Evolutionary conservation across 805 yeast genomes (phyloP).

Genomic region (Priceomyces melissophilus): DNA sequence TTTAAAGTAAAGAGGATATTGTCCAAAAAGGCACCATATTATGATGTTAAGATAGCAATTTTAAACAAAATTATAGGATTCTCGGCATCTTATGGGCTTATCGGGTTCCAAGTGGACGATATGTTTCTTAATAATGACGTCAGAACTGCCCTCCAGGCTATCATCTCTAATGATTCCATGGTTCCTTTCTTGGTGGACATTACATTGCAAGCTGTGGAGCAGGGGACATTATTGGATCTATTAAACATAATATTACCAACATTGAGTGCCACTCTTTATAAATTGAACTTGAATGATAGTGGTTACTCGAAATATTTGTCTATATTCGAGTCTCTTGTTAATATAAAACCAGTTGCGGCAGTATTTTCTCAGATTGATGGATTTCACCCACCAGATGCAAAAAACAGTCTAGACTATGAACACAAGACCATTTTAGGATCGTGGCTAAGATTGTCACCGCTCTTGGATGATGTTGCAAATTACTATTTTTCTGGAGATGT

Average conservation of each 20-base stretch:
- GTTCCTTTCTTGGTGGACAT: constrained; percentile 52
- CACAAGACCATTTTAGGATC: constrained; percentile 71
- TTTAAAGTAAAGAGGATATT: constrained; percentile 41
- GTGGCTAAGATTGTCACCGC: constrained; percentile 69
- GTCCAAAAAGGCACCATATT: constrained; percentile 36
- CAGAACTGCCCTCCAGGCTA: constrained; percentile 20
- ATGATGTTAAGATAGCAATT: constrained; percentile 33
- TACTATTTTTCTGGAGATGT: constrained; percentile 38
- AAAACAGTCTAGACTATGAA: constrained; percentile 54
- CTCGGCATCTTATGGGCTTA: constrained; percentile 60
- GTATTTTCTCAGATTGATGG: constrained; percentile 54
- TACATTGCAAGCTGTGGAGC: constrained; percentile 57
- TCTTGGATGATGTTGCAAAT: constrained; percentile 49
- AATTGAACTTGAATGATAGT: constrained; percentile 46
- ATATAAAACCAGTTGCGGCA: constrained; percentile 59
- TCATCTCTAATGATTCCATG: constrained; percentile 20
- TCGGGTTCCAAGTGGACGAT: constrained; percentile 67
- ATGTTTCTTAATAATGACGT: constrained; percentile 46
- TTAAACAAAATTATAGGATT: constrained; percentile 49
- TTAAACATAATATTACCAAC: constrained; percentile 50
- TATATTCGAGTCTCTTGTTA: constrained; percentile 54
- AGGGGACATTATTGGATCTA: constrained; percentile 61
- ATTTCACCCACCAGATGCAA: constrained; percentile 44
- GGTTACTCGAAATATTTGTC: constrained; percentile 52
- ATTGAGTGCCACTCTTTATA: constrained; percentile 34